Conservation (phyloP, 2,329 filamentous ascomycete genomes). For the Plenodomus lindquistii region DNA sequence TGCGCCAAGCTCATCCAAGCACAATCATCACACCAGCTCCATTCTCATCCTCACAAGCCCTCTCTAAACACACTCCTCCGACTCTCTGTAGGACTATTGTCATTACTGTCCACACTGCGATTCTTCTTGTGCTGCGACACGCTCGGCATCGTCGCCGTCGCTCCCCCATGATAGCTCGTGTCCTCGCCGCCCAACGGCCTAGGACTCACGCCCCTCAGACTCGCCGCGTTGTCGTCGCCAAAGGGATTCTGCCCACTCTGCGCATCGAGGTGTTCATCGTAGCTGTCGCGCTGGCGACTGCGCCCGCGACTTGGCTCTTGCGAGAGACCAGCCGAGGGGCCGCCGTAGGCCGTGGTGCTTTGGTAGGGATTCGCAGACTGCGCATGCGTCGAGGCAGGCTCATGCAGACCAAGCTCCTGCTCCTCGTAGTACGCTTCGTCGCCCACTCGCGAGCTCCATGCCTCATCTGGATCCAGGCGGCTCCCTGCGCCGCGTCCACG, state of each 20-base stretch:
- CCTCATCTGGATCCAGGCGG: conserved; percentile 79
- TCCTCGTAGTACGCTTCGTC: conserved; percentile 79
- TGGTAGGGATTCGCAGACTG: conserved; percentile 42
- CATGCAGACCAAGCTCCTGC: conserved; percentile 67
- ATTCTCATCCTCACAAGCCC: conserved; percentile 57
- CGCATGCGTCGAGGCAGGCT: conserved; percentile 42
- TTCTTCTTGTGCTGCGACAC: conserved; percentile 36
- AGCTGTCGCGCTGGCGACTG: conserved; percentile 54
- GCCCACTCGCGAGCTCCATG: conserved; percentile 81
- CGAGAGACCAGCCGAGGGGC: conserved; percentile 26
- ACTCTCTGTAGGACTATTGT: conserved; percentile 66
- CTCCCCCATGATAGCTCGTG: conserved; percentile 42
- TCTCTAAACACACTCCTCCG: conserved; percentile 72
- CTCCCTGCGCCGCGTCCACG: conserved; percentile 50
- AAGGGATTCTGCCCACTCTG: conserved; percentile 40
- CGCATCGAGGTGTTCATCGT: conserved; percentile 38
- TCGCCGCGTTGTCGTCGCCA: conserved; percentile 49
- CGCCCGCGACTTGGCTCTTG: conserved; percentile 47
- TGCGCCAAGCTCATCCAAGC: neutral
- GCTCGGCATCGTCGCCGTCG: conserved; percentile 47
- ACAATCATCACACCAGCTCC: neutral
- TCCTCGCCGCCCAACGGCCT: conserved; percentile 62
- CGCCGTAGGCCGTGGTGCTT: conserved; percentile 20
- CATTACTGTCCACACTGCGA: conserved; percentile 38
- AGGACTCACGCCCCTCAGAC: conserved; percentile 73